These are phyloP conservation scores for Auriscalpium microsporum DNA, from an alignment of 768 basidiomycete genomes.

Conservation along the genomic window DNA sequence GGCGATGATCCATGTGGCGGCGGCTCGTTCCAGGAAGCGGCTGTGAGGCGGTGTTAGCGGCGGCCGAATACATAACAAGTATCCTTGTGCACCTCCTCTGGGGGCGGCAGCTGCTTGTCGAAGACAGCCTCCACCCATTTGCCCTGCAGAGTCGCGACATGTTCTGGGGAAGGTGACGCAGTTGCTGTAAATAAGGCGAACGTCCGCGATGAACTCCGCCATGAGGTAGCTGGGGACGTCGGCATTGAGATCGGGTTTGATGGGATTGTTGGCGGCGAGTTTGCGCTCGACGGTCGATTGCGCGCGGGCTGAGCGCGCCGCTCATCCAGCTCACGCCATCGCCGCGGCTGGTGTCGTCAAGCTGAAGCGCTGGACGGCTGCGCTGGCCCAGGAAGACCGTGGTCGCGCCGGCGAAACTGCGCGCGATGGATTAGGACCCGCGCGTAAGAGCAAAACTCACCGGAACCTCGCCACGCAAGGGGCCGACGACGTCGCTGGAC, in stretches of 20 bases:
- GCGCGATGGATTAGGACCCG: too few species aligned
- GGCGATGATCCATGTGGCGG: too few species aligned
- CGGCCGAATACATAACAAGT: not conserved
- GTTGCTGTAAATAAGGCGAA: conserved; percentile 84
- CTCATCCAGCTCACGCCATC: too few species aligned
- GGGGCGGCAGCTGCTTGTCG: too few species aligned
- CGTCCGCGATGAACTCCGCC: conserved; percentile 75
- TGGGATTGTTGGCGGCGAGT: conserved; percentile 67
- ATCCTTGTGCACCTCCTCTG: conserved; percentile 58
- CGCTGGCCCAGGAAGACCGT: too few species aligned
- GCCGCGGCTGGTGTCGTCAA: too few species aligned
- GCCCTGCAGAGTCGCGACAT: conserved; percentile 70
- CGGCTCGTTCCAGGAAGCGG: conserved; percentile 29
- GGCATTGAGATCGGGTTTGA: conserved; percentile 63
- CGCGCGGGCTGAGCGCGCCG: too few species aligned
- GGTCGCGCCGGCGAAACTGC: too few species aligned
- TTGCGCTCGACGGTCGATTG: conserved; percentile 89
- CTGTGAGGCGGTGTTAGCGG: conserved; percentile 23
- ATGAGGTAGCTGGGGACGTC: conserved; percentile 68
- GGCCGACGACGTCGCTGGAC: too few species aligned
- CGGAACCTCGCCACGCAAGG: too few species aligned
- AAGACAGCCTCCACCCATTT: conserved; percentile 77
- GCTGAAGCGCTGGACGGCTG: too few species aligned
- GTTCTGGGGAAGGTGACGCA: conserved; percentile 80
- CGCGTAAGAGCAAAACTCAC: too few species aligned